phyloP scores from a whole-genome alignment of 345 rosid genomes.

The Boechera retrofracta region DNA sequence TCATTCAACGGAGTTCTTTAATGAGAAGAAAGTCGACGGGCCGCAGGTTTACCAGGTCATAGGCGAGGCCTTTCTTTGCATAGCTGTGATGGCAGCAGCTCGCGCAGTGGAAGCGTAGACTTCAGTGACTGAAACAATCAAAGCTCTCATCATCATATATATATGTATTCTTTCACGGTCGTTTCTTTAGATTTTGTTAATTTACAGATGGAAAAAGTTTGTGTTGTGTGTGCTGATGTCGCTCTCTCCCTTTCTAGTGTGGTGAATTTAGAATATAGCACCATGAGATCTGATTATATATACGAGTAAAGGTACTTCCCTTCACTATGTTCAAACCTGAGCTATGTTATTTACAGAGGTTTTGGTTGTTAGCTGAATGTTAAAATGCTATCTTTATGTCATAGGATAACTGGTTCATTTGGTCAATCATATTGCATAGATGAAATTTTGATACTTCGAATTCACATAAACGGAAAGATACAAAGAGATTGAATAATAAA shows the following conservation, averaged over 20 bases:
- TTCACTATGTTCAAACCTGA: slow-evolving; percentile 41
- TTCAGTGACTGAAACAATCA: slow-evolving; percentile 60
- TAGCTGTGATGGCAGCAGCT: slow-evolving; percentile 84
- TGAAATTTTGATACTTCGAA: slow-evolving; percentile 6
- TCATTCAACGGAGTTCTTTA: slow-evolving; percentile 52
- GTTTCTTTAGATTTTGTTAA: slow-evolving; percentile 21
- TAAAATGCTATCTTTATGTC: background rate
- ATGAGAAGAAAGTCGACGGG: slow-evolving; percentile 79
- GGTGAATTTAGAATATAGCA: slow-evolving; percentile 42
- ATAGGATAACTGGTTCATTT: background rate
- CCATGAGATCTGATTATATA: slow-evolving; percentile 39
- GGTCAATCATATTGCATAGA: slow-evolving; percentile 18
- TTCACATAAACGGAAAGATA: slow-evolving; percentile 23
- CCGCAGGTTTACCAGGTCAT: slow-evolving; percentile 61
- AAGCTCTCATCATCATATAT: slow-evolving; percentile 27
- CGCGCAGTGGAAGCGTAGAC: slow-evolving; percentile 77
- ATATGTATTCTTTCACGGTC: slow-evolving; percentile 31
- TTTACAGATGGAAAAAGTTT: slow-evolving; percentile 1
- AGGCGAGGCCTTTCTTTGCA: slow-evolving; percentile 79
- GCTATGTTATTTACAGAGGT: slow-evolving; percentile 35
- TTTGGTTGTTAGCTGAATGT: slow-evolving; percentile 18
- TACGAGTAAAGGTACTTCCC: slow-evolving; percentile 35
- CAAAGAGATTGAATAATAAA: slow-evolving; percentile 15
- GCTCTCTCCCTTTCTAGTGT: slow-evolving; percentile 24
- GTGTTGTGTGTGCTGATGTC: slow-evolving; percentile 29